Evolutionary conservation across 805 yeast genomes (phyloP).

Genomic region (Metschnikowia baotianmanensis): DNA sequence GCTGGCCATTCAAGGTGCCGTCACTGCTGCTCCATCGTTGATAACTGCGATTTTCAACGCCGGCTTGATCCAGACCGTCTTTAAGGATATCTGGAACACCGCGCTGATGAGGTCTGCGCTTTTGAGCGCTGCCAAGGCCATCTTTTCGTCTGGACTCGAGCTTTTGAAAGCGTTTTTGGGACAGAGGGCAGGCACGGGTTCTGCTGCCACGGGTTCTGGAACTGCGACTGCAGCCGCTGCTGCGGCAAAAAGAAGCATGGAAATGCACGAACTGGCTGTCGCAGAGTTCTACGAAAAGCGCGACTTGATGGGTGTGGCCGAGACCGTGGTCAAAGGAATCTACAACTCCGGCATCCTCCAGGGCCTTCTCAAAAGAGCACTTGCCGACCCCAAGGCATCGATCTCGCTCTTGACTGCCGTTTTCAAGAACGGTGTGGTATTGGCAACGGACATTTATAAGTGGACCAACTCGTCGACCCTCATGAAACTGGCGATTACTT

Average conservation of each 20-base stretch:
- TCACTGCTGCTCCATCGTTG: constrained; percentile 41
- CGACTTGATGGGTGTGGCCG: constrained; percentile 31
- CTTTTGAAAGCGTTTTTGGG: constrained; percentile 24
- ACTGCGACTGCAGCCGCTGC: constrained; percentile 15
- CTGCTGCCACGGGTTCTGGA: constrained; percentile 19
- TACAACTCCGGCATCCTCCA: constrained; percentile 35
- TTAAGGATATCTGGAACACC: constrained; percentile 32
- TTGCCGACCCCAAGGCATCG: constrained; percentile 37
- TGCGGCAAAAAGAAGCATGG: constrained; percentile 19
- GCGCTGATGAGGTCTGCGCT: constrained; percentile 33
- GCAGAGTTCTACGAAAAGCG: constrained; percentile 36
- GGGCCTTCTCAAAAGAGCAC: constrained; percentile 30
- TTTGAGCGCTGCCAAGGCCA: constrained; percentile 31
- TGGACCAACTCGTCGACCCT: constrained; percentile 41
- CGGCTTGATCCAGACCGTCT: constrained; percentile 35
- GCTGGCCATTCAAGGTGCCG: constrained; percentile 31
- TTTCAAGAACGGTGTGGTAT: constrained; percentile 32
- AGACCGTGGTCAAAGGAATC: constrained; percentile 28
- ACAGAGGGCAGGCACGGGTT: constrained; percentile 9
- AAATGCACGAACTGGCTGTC: constrained; percentile 9
- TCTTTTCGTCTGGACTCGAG: constrained; percentile 32
- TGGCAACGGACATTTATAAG: constrained; percentile 32
- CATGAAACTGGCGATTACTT: constrained; percentile 26
- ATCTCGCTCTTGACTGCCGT: constrained; percentile 33
- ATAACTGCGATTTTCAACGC: constrained; percentile 41